Percentiles rank a stretch among this genome's conserved stretches.
Conservation (phyloP, 441 rosid genomes). For the Gossypium davidsonii region DNA sequence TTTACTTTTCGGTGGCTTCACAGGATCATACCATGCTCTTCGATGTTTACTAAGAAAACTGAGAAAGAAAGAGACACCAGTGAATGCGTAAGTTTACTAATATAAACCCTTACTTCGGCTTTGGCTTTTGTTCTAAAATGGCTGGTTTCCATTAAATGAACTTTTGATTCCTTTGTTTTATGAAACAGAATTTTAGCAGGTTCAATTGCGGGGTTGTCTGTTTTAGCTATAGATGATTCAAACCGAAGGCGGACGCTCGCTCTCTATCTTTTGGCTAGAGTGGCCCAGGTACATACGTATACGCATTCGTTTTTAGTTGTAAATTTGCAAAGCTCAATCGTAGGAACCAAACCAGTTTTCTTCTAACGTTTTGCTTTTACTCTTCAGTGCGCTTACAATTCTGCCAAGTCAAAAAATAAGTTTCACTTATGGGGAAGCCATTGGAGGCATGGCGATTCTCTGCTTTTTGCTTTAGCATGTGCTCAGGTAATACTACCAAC, state of each 20-base stretch:
- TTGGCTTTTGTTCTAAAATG: neutral
- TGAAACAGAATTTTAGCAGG: constrained; percentile 98
- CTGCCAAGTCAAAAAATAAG: constrained; percentile 85
- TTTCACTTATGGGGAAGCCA: constrained; percentile 99
- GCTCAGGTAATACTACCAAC: constrained; percentile 57
- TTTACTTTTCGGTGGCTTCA: constrained; percentile 87
- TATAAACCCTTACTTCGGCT: neutral
- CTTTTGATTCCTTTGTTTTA: constrained; percentile 41
- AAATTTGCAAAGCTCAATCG: neutral
- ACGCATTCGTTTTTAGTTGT: neutral
- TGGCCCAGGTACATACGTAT: constrained; percentile 60
- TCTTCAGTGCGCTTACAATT: constrained; percentile 75
- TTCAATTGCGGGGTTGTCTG: constrained; percentile 89
- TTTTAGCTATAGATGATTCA: constrained; percentile 86
- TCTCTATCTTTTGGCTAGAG: constrained; percentile 80
- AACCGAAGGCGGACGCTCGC: constrained; percentile 91
- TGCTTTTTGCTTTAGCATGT: constrained; percentile 82
- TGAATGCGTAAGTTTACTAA: constrained; percentile 58
- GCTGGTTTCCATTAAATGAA: neutral
- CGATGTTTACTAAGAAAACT: constrained; percentile 80
- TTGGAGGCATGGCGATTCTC: constrained; percentile 94
- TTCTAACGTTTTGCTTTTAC: constrained; percentile 13
- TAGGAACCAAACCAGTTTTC: constrained; percentile 9
- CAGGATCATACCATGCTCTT: constrained; percentile 90
- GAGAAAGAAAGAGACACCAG: constrained; percentile 82